Evolutionary conservation across 2,329 filamentous ascomycete species (phyloP).

Genomic region (Zymoseptoria brevis): DNA sequence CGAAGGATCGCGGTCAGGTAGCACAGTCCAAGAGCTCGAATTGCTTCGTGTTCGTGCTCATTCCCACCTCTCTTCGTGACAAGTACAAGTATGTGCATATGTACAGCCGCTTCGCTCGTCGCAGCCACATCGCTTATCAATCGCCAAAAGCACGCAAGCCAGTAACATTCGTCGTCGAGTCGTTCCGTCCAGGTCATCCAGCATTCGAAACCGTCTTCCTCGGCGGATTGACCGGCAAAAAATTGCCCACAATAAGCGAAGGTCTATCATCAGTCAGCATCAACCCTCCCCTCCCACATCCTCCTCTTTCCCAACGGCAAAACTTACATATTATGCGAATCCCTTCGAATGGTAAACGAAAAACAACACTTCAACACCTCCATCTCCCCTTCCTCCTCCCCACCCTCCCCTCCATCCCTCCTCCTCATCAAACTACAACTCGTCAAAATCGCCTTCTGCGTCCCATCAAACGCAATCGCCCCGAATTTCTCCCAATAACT

Average conservation of each 20-base stretch:
- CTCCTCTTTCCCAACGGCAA: slow-evolving; percentile 7
- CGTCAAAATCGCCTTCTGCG: slow-evolving; percentile 90
- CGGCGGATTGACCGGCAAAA: slow-evolving; percentile 64
- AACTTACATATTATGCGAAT: slow-evolving; percentile 91
- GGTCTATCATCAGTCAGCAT: slow-evolving; percentile 53
- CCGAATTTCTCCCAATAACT: slow-evolving; percentile 99
- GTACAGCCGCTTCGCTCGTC: no score
- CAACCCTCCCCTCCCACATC: slow-evolving; percentile 1
- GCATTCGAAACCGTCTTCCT: slow-evolving; percentile 4
- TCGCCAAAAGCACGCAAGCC: not conserved
- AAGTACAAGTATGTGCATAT: no score
- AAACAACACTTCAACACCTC: slow-evolving; percentile 83
- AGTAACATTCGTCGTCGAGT: not conserved
- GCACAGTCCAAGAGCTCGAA: no score
- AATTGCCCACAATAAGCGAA: slow-evolving; percentile 92
- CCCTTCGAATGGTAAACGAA: slow-evolving; percentile 90
- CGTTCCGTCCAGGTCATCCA: not conserved
- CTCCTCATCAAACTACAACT: slow-evolving; percentile 86
- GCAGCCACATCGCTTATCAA: not conserved
- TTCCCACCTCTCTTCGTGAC: no score
- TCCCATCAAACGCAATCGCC: slow-evolving; percentile 89
- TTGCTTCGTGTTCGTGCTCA: no score
- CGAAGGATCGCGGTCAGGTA: no score
- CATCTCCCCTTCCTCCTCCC: slow-evolving; percentile 45
- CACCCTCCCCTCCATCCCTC: slow-evolving; percentile 29